Percentiles rank a stretch among this genome's conserved stretches.
Conservation (phyloP, 768 basidiomycete genomes). For the Gymnopilus junonius region DNA sequence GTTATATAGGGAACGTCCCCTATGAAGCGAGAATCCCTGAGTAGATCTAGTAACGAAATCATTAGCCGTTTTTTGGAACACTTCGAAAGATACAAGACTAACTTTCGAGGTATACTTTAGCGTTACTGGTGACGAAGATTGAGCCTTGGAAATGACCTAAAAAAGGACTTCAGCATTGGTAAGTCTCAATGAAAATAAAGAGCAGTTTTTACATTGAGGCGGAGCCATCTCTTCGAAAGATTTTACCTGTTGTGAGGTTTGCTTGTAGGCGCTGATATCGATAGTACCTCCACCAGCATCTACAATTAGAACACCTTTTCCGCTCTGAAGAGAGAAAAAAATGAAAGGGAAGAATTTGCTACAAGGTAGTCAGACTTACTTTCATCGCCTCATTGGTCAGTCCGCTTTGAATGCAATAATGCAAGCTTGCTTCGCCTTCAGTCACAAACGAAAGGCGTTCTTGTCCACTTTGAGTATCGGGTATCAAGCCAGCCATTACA, state of each 20-base stretch:
- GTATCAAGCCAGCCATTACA: constrained; percentile 52
- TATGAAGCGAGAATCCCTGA: constrained; percentile 41
- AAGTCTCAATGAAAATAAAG: too few relatives aligned
- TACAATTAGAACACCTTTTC: constrained; percentile 54
- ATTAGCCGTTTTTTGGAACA: too few relatives aligned
- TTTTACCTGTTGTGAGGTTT: constrained; percentile 29
- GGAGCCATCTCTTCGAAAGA: constrained; percentile 54
- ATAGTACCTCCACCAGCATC: constrained; percentile 70
- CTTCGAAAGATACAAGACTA: constrained; percentile 1
- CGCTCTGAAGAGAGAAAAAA: constrained; percentile 31
- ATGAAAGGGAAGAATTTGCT: neutral
- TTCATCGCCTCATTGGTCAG: constrained; percentile 41
- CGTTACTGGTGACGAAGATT: constrained; percentile 50
- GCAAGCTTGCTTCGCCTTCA: constrained; percentile 65
- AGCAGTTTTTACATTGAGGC: constrained; percentile 38
- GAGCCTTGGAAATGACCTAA: constrained; percentile 46
- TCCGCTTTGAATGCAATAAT: constrained; percentile 57
- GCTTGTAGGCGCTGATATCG: constrained; percentile 61
- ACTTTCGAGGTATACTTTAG: constrained; percentile 42
- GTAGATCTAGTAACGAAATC: constrained; percentile 34
- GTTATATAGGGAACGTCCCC: constrained; percentile 45
- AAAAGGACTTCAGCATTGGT: neutral
- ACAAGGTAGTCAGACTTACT: constrained; percentile 19
- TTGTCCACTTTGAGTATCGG: constrained; percentile 40
- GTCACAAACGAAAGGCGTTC: constrained; percentile 59